Base-by-base conservation (phyloP, 1,284 basidiomycete species). In the Apiotrichum veenhuisii region DNA sequence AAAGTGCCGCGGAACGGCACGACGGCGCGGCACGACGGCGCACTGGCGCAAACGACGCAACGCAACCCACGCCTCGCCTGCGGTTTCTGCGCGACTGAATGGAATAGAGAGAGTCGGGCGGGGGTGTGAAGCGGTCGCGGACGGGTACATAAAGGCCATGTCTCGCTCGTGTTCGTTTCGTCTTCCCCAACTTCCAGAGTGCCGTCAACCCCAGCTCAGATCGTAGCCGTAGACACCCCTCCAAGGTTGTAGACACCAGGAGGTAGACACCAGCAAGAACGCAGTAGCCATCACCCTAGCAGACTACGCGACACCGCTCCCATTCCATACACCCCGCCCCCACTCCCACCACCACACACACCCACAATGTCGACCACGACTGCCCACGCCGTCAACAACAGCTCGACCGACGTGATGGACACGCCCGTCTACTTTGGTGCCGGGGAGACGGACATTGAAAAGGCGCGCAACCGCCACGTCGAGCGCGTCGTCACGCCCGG, bases 401-500 rank as follows among this genome's bases (percentile, higher is more conserved):
- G 20, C 52, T 23, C 47, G 30, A n/a, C n/a, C n/a, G 36, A 36
- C 47, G 25, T 18, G 26, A 18, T 46, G 51, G 38, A 40, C 22
- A 53, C 56, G 14, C 55, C 55, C 22, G 41, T 51, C 45, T 62
- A 58, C 60, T 30, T 45, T 30, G 58, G 54, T n/a, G 54, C 58
- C 36, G 58, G 58, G 33, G 26, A 40, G 41, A 26, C 34, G 23
- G 53, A 61, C 44, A 11, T 48, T 26, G 62, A 63, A 53, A 63
- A 63, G 58, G 62, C 56, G n/a, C 34, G 37, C 44, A n/a, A 36
- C 18, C 17, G 33, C 36, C 55, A 55, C 41, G 50, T 63, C n/a
- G 46, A 55, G 51, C 58, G 58, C 18, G 23, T 48, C 33, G 34
- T 64, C 41, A 64, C 62, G 12, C 62, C 62, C 25, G 60, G 60